A percentile compares a stretch with the other conserved stretches of the same genome.
Evolutionary conservation across 2,329 filamentous ascomycete genomes (phyloP).

Genomic region (Sclerotinia glacialis): DNA sequence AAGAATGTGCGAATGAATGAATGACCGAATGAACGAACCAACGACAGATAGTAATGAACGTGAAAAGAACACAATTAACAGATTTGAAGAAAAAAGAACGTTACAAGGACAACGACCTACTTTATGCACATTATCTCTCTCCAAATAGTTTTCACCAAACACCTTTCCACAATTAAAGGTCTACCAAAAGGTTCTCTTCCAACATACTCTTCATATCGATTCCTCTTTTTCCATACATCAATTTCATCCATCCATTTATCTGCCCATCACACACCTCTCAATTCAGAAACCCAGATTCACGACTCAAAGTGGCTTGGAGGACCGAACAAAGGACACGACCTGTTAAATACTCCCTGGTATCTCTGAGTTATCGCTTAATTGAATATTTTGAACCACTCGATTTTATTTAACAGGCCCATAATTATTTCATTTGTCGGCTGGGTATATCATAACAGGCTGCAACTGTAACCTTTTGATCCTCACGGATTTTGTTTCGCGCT

Average conservation of each 20-base stretch:
- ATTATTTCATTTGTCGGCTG: slow-evolving; percentile 11
- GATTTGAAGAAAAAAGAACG: background rate
- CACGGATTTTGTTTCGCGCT: background rate
- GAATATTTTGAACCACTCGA: background rate
- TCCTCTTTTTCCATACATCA: background rate
- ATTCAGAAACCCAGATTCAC: background rate
- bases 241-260: background rate
- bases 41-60: background rate
- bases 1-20: background rate
- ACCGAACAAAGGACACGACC: background rate
- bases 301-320: background rate
- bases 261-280: background rate
- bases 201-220: background rate
- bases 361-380: background rate
- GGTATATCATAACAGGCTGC: background rate
- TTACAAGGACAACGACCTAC: background rate
- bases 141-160: background rate
- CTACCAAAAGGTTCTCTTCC: background rate
- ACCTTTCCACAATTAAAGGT: background rate
- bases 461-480: background rate
- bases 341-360: background rate
- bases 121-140: background rate
- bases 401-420: background rate
- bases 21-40: background rate
- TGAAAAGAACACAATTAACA: background rate